phyloP scores from a whole-genome alignment of 495 filamentous ascomycete genomes.

The Peziza echinospora region DNA sequence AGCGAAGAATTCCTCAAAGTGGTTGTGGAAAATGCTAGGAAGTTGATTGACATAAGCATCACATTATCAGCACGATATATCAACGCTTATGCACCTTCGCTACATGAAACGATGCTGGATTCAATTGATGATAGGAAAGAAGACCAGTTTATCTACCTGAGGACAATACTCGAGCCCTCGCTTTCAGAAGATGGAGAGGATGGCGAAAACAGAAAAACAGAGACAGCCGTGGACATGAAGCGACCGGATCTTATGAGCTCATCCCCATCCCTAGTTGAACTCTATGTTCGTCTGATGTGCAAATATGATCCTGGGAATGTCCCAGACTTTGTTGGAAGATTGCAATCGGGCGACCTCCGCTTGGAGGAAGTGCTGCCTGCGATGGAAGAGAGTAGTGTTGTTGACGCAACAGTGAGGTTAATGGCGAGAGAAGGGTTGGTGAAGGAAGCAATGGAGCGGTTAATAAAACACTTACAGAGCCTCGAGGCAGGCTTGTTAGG shows the following conservation, averaged over 20 bases:
- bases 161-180: slow-evolving; percentile 50
- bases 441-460: slow-evolving; percentile 58
- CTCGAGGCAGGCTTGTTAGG: slow-evolving; percentile 61
- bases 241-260: slow-evolving; percentile 9
- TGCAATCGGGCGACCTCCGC: slow-evolving; percentile 59
- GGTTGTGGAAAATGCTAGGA: slow-evolving; percentile 42
- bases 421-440: slow-evolving; percentile 80
- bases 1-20: slow-evolving; percentile 50
- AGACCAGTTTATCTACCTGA: slow-evolving; percentile 56
- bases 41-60: slow-evolving; percentile 50
- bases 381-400: slow-evolving; percentile 70
- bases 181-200: slow-evolving; percentile 24
- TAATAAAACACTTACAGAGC: slow-evolving; percentile 54
- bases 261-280: slow-evolving; percentile 43
- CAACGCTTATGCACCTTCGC: slow-evolving; percentile 38
- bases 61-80: slow-evolving; percentile 46
- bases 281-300: slow-evolving; percentile 81
- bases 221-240: slow-evolving; percentile 10
- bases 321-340: slow-evolving; percentile 55
- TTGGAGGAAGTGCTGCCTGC: slow-evolving; percentile 63
- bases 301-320: slow-evolving; percentile 61
- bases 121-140: slow-evolving; percentile 40
- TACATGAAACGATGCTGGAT: slow-evolving; percentile 48
- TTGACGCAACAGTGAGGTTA: slow-evolving; percentile 82
- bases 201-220: not conserved